These are phyloP conservation scores for Mortierella sp. DNA, from an alignment of 371 early-diverging fungal genomes.

Conservation along the genomic window DNA sequence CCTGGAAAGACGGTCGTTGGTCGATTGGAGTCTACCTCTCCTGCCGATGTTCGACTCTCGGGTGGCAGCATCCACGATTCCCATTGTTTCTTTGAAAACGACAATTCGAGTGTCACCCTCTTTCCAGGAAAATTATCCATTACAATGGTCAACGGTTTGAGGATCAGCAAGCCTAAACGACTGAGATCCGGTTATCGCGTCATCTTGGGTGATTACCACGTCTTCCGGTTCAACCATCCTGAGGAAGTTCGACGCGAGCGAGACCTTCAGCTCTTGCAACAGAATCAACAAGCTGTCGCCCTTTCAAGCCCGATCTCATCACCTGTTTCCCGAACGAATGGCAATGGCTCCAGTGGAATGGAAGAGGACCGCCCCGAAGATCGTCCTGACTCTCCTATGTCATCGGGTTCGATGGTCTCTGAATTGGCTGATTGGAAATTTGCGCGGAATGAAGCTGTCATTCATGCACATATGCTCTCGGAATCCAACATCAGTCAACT, in stretches of 20 bases:
- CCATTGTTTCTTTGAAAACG: conserved; percentile 80
- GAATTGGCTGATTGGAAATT: conserved; percentile 77
- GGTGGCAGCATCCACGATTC: conserved; percentile 69
- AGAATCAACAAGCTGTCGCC: background rate
- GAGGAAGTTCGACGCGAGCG: conserved; percentile 80
- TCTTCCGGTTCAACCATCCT: conserved; percentile 86
- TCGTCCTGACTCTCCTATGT: conserved; percentile 64
- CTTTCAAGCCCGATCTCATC: background rate
- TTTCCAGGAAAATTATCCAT: conserved; percentile 63
- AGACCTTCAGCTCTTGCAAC: conserved; percentile 24
- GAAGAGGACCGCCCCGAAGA: conserved; percentile 20
- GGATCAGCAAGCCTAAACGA: conserved; percentile 60
- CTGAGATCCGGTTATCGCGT: conserved; percentile 80
- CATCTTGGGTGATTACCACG: conserved; percentile 78
- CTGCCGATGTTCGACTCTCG: conserved; percentile 74
- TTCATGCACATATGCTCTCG: conserved; percentile 46
- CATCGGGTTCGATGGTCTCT: conserved; percentile 57
- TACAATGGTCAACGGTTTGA: conserved; percentile 79
- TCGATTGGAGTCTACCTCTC: conserved; percentile 54
- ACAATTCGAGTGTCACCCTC: conserved; percentile 65
- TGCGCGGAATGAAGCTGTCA: conserved; percentile 73
- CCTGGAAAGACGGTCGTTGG: conserved; percentile 79
- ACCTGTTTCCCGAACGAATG: background rate
- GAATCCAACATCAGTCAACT: conserved; percentile 54
- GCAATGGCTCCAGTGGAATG: background rate